phyloP scores from a whole-genome alignment of 768 basidiomycete genomes.

The Boletus eberwhitei region DNA sequence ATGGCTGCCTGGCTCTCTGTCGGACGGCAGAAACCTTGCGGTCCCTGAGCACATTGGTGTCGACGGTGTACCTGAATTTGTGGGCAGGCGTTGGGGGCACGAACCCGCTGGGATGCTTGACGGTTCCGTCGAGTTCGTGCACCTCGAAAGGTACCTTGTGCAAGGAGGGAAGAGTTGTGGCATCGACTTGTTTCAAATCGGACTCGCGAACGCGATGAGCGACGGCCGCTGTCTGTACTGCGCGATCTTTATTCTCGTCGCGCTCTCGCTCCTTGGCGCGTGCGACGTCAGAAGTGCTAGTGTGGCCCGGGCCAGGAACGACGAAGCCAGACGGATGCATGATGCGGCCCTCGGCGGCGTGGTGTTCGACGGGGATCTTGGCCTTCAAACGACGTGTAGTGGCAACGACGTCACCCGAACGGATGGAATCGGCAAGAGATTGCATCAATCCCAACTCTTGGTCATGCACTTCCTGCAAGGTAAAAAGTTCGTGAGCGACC shows the following conservation, averaged over 20 bases:
- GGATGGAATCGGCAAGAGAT: slow-evolving; percentile 19
- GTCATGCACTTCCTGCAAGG: slow-evolving; percentile 1
- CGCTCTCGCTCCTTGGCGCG: slow-evolving; percentile 27
- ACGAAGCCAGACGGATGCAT: slow-evolving; percentile 30
- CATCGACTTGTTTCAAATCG: slow-evolving; percentile 24
- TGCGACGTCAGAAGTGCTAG: slow-evolving; percentile 21
- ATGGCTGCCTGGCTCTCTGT: slow-evolving; percentile 8
- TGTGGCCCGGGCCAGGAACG: slow-evolving; percentile 29
- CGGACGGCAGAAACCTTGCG: slow-evolving; percentile 14
- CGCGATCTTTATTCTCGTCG: slow-evolving; percentile 16
- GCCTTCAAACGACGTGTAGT: slow-evolving; percentile 27
- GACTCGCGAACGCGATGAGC: slow-evolving; percentile 32
- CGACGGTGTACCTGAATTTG: slow-evolving; percentile 30
- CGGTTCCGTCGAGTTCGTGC: slow-evolving; percentile 34
- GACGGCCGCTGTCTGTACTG: slow-evolving; percentile 31
- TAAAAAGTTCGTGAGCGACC: background rate
- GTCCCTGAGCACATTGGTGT: slow-evolving; percentile 11
- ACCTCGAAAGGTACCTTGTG: slow-evolving; percentile 46
- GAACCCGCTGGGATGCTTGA: slow-evolving; percentile 42
- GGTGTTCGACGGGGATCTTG: slow-evolving; percentile 30
- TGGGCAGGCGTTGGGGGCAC: slow-evolving; percentile 40
- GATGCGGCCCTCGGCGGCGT: slow-evolving; percentile 10
- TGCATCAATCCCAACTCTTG: slow-evolving; percentile 23
- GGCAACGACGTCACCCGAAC: slow-evolving; percentile 24
- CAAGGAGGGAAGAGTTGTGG: slow-evolving; percentile 20